These are phyloP conservation scores for Pythium oligandrum DNA, from an alignment of 352 stramenopile genomes.

Conservation along the genomic window DNA sequence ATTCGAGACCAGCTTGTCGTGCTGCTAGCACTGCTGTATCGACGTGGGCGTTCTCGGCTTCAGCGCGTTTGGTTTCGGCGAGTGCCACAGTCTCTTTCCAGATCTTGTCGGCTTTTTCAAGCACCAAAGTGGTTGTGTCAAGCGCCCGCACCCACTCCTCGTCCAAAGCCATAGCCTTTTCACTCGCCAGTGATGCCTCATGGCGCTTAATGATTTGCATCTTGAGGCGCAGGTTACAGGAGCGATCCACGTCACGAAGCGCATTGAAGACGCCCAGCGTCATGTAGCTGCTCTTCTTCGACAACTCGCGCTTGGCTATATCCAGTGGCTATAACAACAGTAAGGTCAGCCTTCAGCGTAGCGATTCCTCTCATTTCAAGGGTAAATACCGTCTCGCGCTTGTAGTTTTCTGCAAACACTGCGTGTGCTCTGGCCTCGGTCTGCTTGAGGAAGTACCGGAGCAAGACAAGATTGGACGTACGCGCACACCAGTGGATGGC, in stretches of 20 bases:
- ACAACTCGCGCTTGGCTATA: slow-evolving; percentile 41
- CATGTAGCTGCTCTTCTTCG: slow-evolving; percentile 18
- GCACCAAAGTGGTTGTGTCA: slow-evolving; percentile 17
- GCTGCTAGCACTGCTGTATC: slow-evolving; percentile 15
- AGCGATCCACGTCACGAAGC: slow-evolving; percentile 36
- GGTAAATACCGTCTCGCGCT: slow-evolving; percentile 38
- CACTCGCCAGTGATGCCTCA: slow-evolving; percentile 12
- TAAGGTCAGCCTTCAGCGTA: not conserved
- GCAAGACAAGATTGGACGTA: slow-evolving; percentile 35
- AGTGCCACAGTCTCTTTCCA: slow-evolving; percentile 31
- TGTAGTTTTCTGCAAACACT: slow-evolving; percentile 44
- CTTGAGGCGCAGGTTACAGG: slow-evolving; percentile 56
- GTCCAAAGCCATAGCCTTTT: slow-evolving; percentile 10
- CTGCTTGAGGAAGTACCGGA: slow-evolving; percentile 55
- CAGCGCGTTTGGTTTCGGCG: slow-evolving; percentile 32
- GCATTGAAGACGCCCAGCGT: slow-evolving; percentile 33
- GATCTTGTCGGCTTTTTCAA: slow-evolving; percentile 25
- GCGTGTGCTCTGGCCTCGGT: slow-evolving; percentile 48
- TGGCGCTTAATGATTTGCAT: slow-evolving; percentile 52
- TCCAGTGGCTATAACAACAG: slow-evolving; percentile 34
- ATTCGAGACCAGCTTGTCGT: slow-evolving; percentile 25
- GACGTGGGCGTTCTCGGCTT: slow-evolving; percentile 30
- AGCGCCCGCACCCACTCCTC: slow-evolving; percentile 28
- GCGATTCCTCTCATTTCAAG: not conserved
- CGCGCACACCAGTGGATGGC: slow-evolving; percentile 66